These are phyloP conservation scores for Lactifluus hygrophoroides DNA, from an alignment of 768 basidiomycete species.

Conservation along the genomic window DNA sequence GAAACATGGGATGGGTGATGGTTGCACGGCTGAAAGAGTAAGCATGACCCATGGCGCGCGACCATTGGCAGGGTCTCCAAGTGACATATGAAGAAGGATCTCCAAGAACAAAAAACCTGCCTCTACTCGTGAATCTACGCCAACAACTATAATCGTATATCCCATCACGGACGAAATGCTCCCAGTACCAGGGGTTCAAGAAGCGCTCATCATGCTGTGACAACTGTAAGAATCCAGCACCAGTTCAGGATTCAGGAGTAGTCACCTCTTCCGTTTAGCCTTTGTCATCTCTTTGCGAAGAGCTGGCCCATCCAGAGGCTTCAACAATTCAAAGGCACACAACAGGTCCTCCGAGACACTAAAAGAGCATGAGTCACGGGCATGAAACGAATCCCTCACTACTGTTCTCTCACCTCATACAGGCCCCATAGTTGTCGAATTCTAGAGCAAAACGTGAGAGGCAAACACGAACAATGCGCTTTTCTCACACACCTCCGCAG, in stretches of 20 bases:
- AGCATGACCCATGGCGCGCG: neutral
- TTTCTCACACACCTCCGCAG: conserved; percentile 71
- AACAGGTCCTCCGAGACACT: conserved; percentile 95
- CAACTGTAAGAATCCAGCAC: neutral
- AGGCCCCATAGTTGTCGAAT: conserved; percentile 92
- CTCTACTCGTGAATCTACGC: conserved; percentile 5
- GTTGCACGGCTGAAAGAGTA: neutral
- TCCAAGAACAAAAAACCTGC: neutral
- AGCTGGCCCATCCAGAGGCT: conserved; percentile 90
- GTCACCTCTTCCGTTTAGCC: conserved; percentile 91
- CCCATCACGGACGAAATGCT: neutral
- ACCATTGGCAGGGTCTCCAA: neutral
- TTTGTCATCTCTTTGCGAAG: conserved; percentile 98
- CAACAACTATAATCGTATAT: conserved; percentile 21
- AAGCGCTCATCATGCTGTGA: conserved; percentile 21
- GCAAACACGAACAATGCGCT: conserved; percentile 1
- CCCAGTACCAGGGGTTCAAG: conserved; percentile 3
- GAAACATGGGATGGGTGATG: neutral
- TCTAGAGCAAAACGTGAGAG: conserved; percentile 39
- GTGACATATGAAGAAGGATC: neutral
- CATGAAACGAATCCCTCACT: neutral
- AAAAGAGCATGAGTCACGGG: neutral
- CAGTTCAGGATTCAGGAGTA: neutral
- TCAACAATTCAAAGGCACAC: conserved; percentile 95
- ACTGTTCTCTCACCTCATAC: conserved; percentile 65